These are phyloP conservation scores for Borealophlyctis nickersoniae DNA, from an alignment of 192 early-diverging fungal genomes.

Conservation along the genomic window DNA sequence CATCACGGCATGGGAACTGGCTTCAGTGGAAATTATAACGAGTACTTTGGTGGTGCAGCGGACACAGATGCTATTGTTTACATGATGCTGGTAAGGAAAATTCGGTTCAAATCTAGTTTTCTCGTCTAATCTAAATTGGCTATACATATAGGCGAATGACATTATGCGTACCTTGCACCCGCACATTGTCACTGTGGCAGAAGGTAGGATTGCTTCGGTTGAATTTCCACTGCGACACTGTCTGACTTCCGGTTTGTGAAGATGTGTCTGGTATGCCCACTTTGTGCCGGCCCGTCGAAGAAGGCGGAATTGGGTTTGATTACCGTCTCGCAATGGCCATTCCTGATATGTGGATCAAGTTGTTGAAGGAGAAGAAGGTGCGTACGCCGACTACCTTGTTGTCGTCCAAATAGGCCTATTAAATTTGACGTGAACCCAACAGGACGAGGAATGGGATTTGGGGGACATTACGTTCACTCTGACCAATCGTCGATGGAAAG, in stretches of 20 bases:
- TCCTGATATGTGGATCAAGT: conserved; percentile 99
- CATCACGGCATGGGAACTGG: conserved; percentile 95
- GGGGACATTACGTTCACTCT: conserved; percentile 80
- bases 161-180: conserved; percentile 80
- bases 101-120: neutral
- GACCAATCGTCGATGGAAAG: conserved; percentile 84
- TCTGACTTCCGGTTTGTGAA: conserved; percentile 21
- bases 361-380: conserved; percentile 77
- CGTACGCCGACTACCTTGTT: neutral
- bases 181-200: conserved; percentile 82
- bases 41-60: conserved; percentile 83
- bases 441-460: conserved; percentile 92
- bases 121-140: neutral
- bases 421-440: neutral
- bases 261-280: conserved; percentile 99
- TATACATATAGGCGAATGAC: conserved; percentile 62
- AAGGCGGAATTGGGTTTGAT: conserved; percentile 96
- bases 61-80: conserved; percentile 86
- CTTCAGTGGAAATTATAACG: conserved; percentile 88
- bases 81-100: conserved; percentile 67
- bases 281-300: conserved; percentile 75
- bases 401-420: neutral
- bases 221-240: neutral
- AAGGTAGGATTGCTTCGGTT: conserved; percentile 52
- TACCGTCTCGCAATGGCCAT: conserved; percentile 95